Percentiles rank a stretch among this genome's conserved stretches.
Conservation (phyloP, 495 filamentous ascomycete species). For the Amorphotheca resinae region DNA sequence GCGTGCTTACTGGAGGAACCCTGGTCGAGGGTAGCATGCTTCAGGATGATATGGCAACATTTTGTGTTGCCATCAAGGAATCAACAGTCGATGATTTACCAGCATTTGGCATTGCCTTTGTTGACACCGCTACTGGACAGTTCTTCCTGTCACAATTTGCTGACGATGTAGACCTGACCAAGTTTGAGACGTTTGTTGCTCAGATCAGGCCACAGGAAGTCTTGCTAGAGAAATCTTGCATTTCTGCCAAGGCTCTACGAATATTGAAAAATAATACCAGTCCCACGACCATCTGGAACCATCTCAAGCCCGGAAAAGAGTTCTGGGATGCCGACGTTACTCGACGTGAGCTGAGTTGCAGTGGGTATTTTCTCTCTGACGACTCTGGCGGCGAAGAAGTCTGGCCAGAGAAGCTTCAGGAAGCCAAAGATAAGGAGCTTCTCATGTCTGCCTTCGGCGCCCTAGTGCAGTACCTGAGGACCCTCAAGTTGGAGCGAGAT, state of each 20-base stretch:
- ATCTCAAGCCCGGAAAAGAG: constrained; percentile 76
- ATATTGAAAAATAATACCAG: constrained; percentile 93
- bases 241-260: constrained; percentile 76
- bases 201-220: constrained; percentile 86
- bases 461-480: constrained; percentile 72
- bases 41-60: constrained; percentile 95
- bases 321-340: constrained; percentile 85
- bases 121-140: constrained; percentile 91
- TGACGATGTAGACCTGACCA: constrained; percentile 89
- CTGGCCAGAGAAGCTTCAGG: constrained; percentile 68
- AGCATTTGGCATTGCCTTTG: constrained; percentile 83
- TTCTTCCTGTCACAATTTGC: constrained; percentile 86
- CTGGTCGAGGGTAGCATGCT: constrained; percentile 94
- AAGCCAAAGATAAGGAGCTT: constrained; percentile 67
- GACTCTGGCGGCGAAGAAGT: constrained; percentile 49
- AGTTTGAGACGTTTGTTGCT: constrained; percentile 95
- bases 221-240: constrained; percentile 73
- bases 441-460: constrained; percentile 90
- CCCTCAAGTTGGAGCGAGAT: constrained; percentile 80
- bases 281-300: constrained; percentile 91
- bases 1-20: constrained; percentile 83
- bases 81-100: constrained; percentile 62
- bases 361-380: constrained; percentile 62
- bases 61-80: constrained; percentile 94
- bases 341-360: constrained; percentile 67